Evolutionary conservation across 441 rosid species (phyloP), one percentile per base, ranked within the genome.

Genomic region (Euphorbia celastroides): DNA sequence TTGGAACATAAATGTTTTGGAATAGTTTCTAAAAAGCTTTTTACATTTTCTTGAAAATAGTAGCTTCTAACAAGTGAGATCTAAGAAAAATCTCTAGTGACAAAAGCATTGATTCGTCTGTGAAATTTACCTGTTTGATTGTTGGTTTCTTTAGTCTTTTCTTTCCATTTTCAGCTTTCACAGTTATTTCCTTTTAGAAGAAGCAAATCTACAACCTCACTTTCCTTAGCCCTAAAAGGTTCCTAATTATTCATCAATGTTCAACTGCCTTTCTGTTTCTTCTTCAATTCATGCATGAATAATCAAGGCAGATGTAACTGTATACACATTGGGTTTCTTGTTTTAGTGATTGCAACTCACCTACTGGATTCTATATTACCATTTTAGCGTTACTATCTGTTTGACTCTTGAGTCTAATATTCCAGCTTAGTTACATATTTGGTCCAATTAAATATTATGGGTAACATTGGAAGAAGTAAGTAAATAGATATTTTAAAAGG

Each of bases 141-240:
- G 76, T 22, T 65, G 71, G 67, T 70, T 77, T 57, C 34, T 32
- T 50, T 25, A 48, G 61, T 69, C 64, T 64, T 73, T 14, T 57
- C 8, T 51, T 36, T 79, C 78, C 42, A 72, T 61, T 74, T 78
- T 62, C 16, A 66, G 82, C 80, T 73, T 41, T 67, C 65, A 66
- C 68, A 73, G 9, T 57, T 23, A 54, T 70, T 64, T 62, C 46
- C 19, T 20, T 42, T 38, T 34, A 17, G 31, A 10, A 30, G 32
- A 67, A 50, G 50, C 59, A 34, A 69, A 69, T 60, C 66, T 60
- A 17, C 14, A 31, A n/a, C 69, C 67, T 73, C 69, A 73, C 80
- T 66, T 66, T 73, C 73, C 74, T 64, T 69, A 65, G 61, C 28
- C 66, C 55, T 17, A 66, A 66, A 54, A 54, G 28, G 65, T 34